Percentiles rank a stretch among this genome's conserved stretches.
Evolutionary conservation across 768 basidiomycete species (phyloP).

Genomic region (Xanthoconium purpureum): DNA sequence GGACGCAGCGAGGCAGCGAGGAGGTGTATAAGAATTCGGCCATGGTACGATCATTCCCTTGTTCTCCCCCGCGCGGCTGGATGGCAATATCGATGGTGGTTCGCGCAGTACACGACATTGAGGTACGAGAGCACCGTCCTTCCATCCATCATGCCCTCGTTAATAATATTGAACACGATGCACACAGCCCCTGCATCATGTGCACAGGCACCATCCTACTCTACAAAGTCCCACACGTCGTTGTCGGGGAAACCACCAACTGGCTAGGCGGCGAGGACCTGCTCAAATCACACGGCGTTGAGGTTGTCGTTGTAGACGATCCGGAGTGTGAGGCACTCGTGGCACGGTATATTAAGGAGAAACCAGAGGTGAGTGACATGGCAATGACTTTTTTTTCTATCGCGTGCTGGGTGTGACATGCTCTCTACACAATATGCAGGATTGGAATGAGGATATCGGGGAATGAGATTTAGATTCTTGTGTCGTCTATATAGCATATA

Average conservation of each 20-base stretch:
- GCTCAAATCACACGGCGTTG: constrained; percentile 49
- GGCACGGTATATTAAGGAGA: constrained; percentile 51
- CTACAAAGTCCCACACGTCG: constrained; percentile 62
- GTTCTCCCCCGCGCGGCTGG: neutral
- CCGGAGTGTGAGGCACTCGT: constrained; percentile 53
- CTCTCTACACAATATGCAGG: constrained; percentile 31
- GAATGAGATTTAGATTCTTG: constrained; percentile 23
- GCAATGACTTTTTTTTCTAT: constrained; percentile 4
- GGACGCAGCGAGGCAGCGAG: constrained; percentile 47
- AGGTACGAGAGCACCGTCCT: constrained; percentile 26
- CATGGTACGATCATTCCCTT: neutral
- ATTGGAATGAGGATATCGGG: constrained; percentile 65
- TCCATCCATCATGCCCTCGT: no score
- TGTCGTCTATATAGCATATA: constrained; percentile 4
- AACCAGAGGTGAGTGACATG: constrained; percentile 44
- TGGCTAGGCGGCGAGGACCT: constrained; percentile 55
- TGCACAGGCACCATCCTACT: constrained; percentile 62
- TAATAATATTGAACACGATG: no score
- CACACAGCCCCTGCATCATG: constrained; percentile 60
- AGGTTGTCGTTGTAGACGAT: constrained; percentile 49
- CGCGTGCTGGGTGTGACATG: constrained; percentile 1
- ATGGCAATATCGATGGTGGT: neutral
- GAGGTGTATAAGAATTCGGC: constrained; percentile 46
- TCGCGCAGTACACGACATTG: constrained; percentile 36
- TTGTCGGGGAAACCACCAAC: constrained; percentile 61